Percentiles rank a stretch among this genome's conserved stretches.
phyloP scores from a whole-genome alignment of 768 basidiomycete species.

The Pleurotus cornucopiae region DNA sequence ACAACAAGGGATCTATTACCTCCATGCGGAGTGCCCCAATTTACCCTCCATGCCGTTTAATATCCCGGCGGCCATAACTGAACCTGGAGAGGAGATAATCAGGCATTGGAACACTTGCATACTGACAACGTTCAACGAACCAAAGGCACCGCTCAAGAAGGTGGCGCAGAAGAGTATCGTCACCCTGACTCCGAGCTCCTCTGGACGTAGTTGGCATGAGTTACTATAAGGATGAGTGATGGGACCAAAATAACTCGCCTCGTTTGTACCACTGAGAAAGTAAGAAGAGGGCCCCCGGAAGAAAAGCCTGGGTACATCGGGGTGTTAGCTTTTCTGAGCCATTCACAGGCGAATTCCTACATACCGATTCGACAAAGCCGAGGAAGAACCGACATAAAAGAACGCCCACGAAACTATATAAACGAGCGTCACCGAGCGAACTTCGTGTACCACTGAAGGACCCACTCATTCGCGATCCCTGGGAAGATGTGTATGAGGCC shows the following conservation, averaged over 20 bases:
- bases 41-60: constrained; percentile 38
- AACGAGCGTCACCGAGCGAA: neutral
- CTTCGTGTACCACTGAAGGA: neutral
- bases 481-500: neutral
- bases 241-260: neutral
- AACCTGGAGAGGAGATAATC: constrained; percentile 20
- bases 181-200: constrained; percentile 17
- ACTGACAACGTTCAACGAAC: constrained; percentile 11
- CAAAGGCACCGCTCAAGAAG: constrained; percentile 51
- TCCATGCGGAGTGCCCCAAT: constrained; percentile 43
- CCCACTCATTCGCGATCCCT: constrained; percentile 24
- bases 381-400: constrained; percentile 44
- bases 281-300: constrained; percentile 30
- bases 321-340: constrained; percentile 30
- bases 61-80: constrained; percentile 39
- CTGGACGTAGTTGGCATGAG: neutral
- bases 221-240: neutral
- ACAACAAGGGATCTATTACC: constrained; percentile 19
- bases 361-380: constrained; percentile 38
- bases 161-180: constrained; percentile 45
- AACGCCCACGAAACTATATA: constrained; percentile 32
- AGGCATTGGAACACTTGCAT: constrained; percentile 1
- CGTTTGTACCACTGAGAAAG: constrained; percentile 36
- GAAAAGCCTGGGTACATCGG: constrained; percentile 20
- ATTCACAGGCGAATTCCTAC: constrained; percentile 14